These are phyloP conservation scores for Aspergillus kassunensis DNA, from an alignment of 495 filamentous ascomycete species.

Conservation along the genomic window DNA sequence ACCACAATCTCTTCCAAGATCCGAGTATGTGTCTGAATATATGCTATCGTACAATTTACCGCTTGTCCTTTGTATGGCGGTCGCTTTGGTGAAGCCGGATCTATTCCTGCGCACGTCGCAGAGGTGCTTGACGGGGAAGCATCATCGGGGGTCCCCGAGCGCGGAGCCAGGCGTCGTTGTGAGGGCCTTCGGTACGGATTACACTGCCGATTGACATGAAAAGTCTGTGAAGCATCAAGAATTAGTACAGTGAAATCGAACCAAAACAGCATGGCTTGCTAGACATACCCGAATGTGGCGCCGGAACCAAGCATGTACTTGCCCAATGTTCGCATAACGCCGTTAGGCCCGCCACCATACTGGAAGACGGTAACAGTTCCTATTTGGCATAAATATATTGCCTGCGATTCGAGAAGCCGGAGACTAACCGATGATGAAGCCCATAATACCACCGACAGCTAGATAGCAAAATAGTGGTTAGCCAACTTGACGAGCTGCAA, in stretches of 20 bases:
- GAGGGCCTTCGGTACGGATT: slow-evolving; percentile 75
- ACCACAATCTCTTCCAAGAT: background rate
- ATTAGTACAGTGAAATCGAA: too few species aligned
- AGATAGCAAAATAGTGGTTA: slow-evolving; percentile 13
- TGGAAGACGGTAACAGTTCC: slow-evolving; percentile 91
- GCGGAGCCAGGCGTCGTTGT: slow-evolving; percentile 47
- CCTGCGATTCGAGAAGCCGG: background rate
- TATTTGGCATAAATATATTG: slow-evolving; percentile 32
- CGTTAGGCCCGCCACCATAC: slow-evolving; percentile 89
- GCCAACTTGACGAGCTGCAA: slow-evolving; percentile 2
- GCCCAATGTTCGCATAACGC: slow-evolving; percentile 85
- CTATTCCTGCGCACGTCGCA: slow-evolving; percentile 37
- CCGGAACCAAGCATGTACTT: slow-evolving; percentile 98
- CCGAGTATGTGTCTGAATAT: slow-evolving; percentile 5
- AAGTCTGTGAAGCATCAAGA: slow-evolving; percentile 68
- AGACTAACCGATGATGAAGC: slow-evolving; percentile 89
- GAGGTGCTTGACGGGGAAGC: slow-evolving; percentile 40
- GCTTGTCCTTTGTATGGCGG: background rate
- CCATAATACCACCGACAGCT: slow-evolving; percentile 95
- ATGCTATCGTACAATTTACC: slow-evolving; percentile 35
- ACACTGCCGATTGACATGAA: slow-evolving; percentile 99
- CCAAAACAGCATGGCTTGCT: too few species aligned
- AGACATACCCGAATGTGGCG: slow-evolving; percentile 85
- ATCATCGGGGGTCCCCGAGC: slow-evolving; percentile 46
- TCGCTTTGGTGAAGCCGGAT: background rate